Evolutionary conservation across 1,284 basidiomycete species (phyloP), one percentile per base, ranked within the genome.

Genomic region (Cryptococcus wingfieldii): DNA sequence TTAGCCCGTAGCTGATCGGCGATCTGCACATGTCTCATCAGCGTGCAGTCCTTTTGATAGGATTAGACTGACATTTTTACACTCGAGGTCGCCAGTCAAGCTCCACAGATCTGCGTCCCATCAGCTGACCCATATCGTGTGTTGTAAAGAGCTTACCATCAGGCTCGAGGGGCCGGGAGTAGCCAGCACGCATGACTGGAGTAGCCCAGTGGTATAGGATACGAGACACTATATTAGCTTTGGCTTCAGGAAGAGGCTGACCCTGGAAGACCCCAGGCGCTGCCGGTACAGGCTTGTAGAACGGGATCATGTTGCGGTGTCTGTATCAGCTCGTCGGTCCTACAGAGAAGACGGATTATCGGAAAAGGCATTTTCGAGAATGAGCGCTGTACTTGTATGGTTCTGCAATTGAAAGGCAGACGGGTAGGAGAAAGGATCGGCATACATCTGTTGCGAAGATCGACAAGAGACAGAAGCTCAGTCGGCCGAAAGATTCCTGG

Each of bases 171-270:
- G 65, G 65, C 14, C 67, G 31, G 0, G 67, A 64, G 44, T 68
- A 67, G 0, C 67, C 68, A 2, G 61, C 62, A 37, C 66, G 64
- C 25, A 68, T 51, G 34, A 70, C 53, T 1, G 65, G 65, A 7
- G 62, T 62, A 13, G 66, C 47, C 68, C 68, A 70, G 19, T 63
- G 61, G 37, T 65, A 67, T 37, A 63, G 43, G 8, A 65, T 42
- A n/a, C 42, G 52, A 2, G 63, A 66, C 9, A 68, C 19, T 5
- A 38, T 27, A 14, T 54, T 58, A 8, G 68, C 67, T 16, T 39
- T 53, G 4, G 13, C 34, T 19, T 56, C 31, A 3, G 68, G 68
- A 4, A 68, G 51, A 13, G 47, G 43, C 13, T 50, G n/a, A 14
- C 38, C 61, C 13, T 62, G 34, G 52, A 67, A 68, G 1, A 59